Evolutionary conservation across 2,329 filamentous ascomycete species (phyloP).

Genomic region (Monilinia vaccinii-corymbosi): DNA sequence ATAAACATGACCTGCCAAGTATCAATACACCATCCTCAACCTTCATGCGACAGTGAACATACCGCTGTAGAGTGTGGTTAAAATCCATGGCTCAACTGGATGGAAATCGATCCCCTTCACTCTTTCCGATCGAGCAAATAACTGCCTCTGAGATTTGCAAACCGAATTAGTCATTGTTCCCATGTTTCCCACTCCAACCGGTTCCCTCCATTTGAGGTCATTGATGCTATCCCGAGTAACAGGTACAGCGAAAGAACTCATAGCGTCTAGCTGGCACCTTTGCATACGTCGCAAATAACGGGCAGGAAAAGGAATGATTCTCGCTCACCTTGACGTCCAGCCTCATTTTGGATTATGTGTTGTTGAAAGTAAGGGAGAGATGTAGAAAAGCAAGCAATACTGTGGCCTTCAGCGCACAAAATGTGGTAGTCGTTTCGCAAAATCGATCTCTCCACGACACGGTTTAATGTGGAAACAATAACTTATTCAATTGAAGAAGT

Average conservation of each 20-base stretch:
- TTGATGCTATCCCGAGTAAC: conserved; percentile 7
- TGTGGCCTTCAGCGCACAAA: conserved; percentile 19
- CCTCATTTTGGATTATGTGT: conserved; percentile 37
- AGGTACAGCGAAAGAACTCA: conserved; percentile 6
- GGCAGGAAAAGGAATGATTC: conserved; percentile 16
- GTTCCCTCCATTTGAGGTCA: conserved; percentile 20
- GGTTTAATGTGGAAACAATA: not conserved
- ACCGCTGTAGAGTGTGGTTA: conserved; percentile 95
- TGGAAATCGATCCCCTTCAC: conserved; percentile 98
- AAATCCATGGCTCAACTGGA: conserved; percentile 90
- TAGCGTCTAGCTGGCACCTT: not conserved
- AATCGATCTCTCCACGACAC: conserved; percentile 13
- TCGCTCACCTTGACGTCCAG: conserved; percentile 51
- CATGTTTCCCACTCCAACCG: conserved; percentile 17
- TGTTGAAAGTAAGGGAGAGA: conserved; percentile 17
- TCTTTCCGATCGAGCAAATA: conserved; percentile 84
- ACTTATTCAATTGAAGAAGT: not conserved
- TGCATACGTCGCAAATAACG: not conserved
- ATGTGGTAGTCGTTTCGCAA: conserved; percentile 4
- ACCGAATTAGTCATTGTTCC: conserved; percentile 28
- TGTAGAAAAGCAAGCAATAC: conserved; percentile 12
- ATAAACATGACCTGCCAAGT: conserved; percentile 76
- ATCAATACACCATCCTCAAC: conserved; percentile 23
- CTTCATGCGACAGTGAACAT: conserved; percentile 31
- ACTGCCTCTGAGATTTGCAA: conserved; percentile 54